phyloP scores from a whole-genome alignment of 768 basidiomycete species.

The Auricularia cornea region DNA sequence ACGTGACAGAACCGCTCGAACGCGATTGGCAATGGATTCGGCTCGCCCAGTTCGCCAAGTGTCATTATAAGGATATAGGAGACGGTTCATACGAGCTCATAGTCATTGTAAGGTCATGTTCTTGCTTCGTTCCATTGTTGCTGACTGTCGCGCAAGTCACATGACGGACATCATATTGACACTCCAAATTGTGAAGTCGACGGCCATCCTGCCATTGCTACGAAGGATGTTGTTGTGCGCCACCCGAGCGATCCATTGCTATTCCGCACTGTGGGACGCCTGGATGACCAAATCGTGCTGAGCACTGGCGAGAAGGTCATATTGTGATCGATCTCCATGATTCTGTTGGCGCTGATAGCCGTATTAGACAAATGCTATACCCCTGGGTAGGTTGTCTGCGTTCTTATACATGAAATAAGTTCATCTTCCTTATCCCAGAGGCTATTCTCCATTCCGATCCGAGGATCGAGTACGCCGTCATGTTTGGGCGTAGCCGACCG shows the following conservation, averaged over 20 bases:
- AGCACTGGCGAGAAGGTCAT: slow-evolving; percentile 38
- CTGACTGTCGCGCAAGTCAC: neutral
- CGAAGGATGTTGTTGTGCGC: neutral
- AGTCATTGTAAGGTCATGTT: neutral
- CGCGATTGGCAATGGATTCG: neutral
- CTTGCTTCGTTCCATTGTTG: neutral
- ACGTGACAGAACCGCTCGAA: neutral
- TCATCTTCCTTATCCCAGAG: slow-evolving; percentile 17
- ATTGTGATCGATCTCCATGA: no score
- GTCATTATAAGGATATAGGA: neutral
- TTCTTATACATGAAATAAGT: no score
- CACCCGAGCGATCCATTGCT: slow-evolving; percentile 26
- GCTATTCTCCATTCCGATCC: slow-evolving; percentile 4
- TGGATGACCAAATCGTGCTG: slow-evolving; percentile 35
- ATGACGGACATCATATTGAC: slow-evolving; percentile 10
- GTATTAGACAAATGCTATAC: slow-evolving; percentile 27
- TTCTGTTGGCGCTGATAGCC: no score
- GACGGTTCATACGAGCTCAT: neutral
- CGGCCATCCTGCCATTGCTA: slow-evolving; percentile 15
- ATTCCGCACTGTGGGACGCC: slow-evolving; percentile 31
- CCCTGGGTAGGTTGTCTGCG: slow-evolving; percentile 21
- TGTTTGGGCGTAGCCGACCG: slow-evolving; percentile 23
- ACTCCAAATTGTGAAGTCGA: slow-evolving; percentile 26
- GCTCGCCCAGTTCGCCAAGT: neutral
- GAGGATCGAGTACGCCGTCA: slow-evolving; percentile 6